Evolutionary conservation across 2,329 filamentous ascomycete species (phyloP).

Genomic region (Clarireedia paspali): DNA sequence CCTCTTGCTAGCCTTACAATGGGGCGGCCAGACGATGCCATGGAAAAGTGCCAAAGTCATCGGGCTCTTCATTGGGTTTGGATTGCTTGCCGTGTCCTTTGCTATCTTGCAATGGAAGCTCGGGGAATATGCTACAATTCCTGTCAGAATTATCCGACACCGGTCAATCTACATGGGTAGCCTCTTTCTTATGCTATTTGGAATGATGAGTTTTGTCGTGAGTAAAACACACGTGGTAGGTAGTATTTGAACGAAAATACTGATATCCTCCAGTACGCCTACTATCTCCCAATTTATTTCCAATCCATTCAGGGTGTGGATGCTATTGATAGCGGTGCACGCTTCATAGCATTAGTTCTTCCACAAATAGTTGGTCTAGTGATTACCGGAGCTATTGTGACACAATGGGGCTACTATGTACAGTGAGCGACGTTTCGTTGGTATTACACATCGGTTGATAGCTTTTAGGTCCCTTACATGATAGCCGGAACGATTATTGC

Average conservation of each 20-base stretch:
- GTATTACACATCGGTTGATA: neutral
- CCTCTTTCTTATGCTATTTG: constrained; percentile 26
- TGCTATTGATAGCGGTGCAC: neutral
- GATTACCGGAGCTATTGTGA: neutral
- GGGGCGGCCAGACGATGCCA: constrained; percentile 31
- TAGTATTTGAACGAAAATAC: neutral
- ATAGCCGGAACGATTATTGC: constrained; percentile 26
- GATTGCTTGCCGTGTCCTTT: constrained; percentile 26
- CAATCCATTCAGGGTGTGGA: constrained; percentile 25
- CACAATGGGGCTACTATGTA: constrained; percentile 3
- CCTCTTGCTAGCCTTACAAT: constrained; percentile 34
- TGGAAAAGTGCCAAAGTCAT: constrained; percentile 31
- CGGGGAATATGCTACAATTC: constrained; percentile 24
- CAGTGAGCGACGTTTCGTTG: neutral
- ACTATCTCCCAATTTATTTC: constrained; percentile 29
- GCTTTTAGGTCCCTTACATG: constrained; percentile 10
- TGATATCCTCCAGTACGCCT: constrained; percentile 22
- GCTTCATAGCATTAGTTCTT: neutral
- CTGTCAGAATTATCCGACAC: constrained; percentile 29
- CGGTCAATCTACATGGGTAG: constrained; percentile 28
- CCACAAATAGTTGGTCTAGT: neutral
- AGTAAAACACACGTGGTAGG: neutral
- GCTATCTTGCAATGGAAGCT: constrained; percentile 22
- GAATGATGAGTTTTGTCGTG: constrained; percentile 1
- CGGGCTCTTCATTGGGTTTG: constrained; percentile 29